Base-by-base conservation (phyloP, 2,329 filamentous ascomycete species). In the Pseudocercospora macadamiae region DNA sequence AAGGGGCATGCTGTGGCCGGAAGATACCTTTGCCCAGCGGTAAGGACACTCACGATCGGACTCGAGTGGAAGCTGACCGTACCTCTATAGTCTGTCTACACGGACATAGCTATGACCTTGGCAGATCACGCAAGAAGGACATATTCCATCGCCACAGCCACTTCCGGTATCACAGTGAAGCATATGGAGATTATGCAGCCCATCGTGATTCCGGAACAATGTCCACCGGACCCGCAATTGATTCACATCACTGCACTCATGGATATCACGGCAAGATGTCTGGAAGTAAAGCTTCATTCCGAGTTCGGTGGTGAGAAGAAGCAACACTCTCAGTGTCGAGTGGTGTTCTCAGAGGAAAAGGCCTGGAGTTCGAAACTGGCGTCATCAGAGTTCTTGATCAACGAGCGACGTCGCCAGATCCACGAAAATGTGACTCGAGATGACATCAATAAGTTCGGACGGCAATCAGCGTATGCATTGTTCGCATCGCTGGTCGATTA, bases 401-500 rank as follows among this genome's bases (percentile, higher is more conserved):
- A 32, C 28, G 28, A 32, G 12, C 28, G 28, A 32, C 28, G 28
- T 7, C 28, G 28, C 12, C 28, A 32, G 28, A 32, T 32, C 28
- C 28, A 32, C 28, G 28, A 32, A 32, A 32, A 32, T 32, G 28
- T 32, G 28, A 12, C 28, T 12, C 28, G 12, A 32, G 28, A 32
- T 12, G 28, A 32, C 12, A 32, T 32, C 28, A 32, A 32, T 32
- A 32, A 32, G 28, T 32, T 32, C 28, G 28, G 28, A 32, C 6
- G 28, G 28, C 28, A 32, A 32, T 32, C 28, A 32, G 28, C 28
- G 28, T 32, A 32, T 12, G 12, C 28, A 32, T 32, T 59, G 1
- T 59, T 59, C 34, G 28, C 12, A 10, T n/a, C 25, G 4, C 12
- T 49, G 6, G 51, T 59, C 1, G 32, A 26, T 1, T 59, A 59